A percentile compares a stretch with the other conserved stretches of the same genome.
Conservation (phyloP, 2,329 filamentous ascomycete genomes). For the Apiospora arundinis region DNA sequence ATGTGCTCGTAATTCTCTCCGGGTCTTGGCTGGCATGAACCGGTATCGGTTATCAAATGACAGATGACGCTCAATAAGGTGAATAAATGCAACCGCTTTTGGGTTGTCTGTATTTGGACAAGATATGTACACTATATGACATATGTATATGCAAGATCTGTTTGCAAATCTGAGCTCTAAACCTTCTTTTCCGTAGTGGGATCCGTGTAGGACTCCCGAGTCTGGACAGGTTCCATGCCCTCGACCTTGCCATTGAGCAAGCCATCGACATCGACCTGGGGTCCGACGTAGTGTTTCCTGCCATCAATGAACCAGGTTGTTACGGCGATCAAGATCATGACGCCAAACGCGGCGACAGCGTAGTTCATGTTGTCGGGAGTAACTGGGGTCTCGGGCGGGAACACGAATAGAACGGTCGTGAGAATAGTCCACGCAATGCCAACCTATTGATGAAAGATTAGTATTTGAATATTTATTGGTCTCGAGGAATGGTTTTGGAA, state of each 20-base stretch:
- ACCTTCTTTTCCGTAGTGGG: slow-evolving; percentile 5
- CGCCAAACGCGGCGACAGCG: slow-evolving; percentile 54
- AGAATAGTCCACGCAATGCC: slow-evolving; percentile 71
- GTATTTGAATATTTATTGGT: slow-evolving; percentile 43
- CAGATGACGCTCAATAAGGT: not conserved
- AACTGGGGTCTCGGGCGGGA: slow-evolving; percentile 71
- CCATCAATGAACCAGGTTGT: slow-evolving; percentile 56
- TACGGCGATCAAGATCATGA: slow-evolving; percentile 52
- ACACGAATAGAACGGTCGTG: slow-evolving; percentile 78
- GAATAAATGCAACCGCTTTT: not conserved
- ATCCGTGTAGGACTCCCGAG: not conserved
- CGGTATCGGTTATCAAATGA: not conserved
- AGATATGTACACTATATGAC: not conserved
- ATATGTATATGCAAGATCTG: not conserved
- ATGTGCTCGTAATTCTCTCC: no score
- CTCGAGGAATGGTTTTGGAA: not conserved
- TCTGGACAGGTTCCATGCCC: slow-evolving; percentile 28
- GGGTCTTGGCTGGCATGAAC: no score
- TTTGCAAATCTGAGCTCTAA: not conserved
- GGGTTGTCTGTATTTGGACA: not conserved
- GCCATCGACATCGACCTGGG: slow-evolving; percentile 38
- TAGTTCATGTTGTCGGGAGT: slow-evolving; percentile 73
- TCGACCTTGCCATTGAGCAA: slow-evolving; percentile 33
- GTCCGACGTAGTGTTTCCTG: slow-evolving; percentile 53
- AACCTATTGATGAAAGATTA: slow-evolving; percentile 41